These are phyloP conservation scores for Malus sieversii DNA, from an alignment of 306 rosid genomes.

Conservation along the genomic window DNA sequence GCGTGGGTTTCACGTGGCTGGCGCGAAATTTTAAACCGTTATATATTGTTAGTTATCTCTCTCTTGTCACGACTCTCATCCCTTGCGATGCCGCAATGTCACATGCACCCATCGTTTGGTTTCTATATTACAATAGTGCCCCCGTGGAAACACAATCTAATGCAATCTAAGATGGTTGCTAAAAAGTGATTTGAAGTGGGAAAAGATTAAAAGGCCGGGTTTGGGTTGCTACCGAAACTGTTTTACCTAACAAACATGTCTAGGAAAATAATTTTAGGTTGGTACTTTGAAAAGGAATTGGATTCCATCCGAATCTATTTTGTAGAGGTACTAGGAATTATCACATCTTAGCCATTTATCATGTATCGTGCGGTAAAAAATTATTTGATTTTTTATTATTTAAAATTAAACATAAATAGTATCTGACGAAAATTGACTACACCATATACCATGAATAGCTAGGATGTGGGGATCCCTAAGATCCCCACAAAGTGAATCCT, in stretches of 20 bases:
- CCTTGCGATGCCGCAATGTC: background rate
- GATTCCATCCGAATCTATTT: too few species aligned
- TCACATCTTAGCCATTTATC: too few species aligned
- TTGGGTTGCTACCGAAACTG: background rate
- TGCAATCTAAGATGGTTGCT: background rate
- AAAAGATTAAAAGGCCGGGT: background rate
- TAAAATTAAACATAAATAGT: too few species aligned
- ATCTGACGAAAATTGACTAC: too few species aligned
- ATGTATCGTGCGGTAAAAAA: rapidly evolving
- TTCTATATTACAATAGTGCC: background rate
- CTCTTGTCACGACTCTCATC: background rate
- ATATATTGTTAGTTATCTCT: background rate
- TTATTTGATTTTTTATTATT: too few species aligned
- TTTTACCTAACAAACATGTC: background rate
- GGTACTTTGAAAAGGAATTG: too few species aligned
- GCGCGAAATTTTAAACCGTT: slow-evolving; percentile 18
- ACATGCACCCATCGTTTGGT: background rate
- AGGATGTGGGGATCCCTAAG: too few species aligned
- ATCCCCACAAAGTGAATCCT: too few species aligned
- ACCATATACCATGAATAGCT: rapidly evolving
- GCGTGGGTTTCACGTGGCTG: slow-evolving; percentile 28
- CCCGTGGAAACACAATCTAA: background rate
- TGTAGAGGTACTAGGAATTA: too few species aligned
- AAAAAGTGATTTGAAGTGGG: background rate
- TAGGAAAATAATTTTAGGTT: background rate